Percentiles rank a stretch among this genome's conserved stretches.
Evolutionary conservation across 2,329 filamentous ascomycete genomes (phyloP).

Genomic region (Pestalotiopsis sp.): DNA sequence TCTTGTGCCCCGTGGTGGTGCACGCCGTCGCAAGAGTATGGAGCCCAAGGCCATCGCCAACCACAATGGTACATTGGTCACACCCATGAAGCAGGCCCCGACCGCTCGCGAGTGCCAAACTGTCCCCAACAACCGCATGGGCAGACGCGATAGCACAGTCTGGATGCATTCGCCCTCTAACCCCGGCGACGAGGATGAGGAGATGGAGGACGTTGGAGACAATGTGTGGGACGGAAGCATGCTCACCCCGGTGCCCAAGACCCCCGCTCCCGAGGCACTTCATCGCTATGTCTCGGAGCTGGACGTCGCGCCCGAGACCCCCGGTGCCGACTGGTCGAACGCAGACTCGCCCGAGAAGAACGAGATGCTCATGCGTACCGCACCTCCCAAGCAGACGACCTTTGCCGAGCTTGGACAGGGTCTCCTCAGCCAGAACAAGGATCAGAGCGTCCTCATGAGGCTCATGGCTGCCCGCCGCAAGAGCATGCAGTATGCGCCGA

Average conservation of each 20-base stretch:
- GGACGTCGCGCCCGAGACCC: slow-evolving; percentile 46
- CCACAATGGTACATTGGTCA: slow-evolving; percentile 63
- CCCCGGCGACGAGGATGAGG: slow-evolving; percentile 27
- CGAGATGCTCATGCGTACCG: slow-evolving; percentile 50
- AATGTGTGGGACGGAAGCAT: slow-evolving; percentile 41
- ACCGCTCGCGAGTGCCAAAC: slow-evolving; percentile 36
- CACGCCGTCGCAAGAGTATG: slow-evolving; percentile 77
- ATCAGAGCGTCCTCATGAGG: slow-evolving; percentile 58
- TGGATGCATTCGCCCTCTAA: slow-evolving; percentile 59
- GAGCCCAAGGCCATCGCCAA: slow-evolving; percentile 72
- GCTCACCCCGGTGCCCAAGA: slow-evolving; percentile 58
- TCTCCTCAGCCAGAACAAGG: slow-evolving; percentile 50
- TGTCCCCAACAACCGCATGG: slow-evolving; percentile 47
- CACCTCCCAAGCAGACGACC: slow-evolving; percentile 48
- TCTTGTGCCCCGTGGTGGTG: slow-evolving; percentile 67
- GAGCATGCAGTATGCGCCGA: slow-evolving; percentile 76
- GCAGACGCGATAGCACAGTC: slow-evolving; percentile 52
- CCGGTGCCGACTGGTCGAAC: slow-evolving; percentile 33
- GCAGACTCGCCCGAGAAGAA: slow-evolving; percentile 35
- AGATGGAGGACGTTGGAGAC: slow-evolving; percentile 27
- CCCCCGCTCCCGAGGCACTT: slow-evolving; percentile 56
- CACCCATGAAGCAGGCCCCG: slow-evolving; percentile 34
- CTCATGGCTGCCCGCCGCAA: slow-evolving; percentile 73
- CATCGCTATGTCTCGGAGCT: slow-evolving; percentile 46
- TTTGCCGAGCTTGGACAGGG: slow-evolving; percentile 42